These are phyloP conservation scores for Trichoderma atroviride DNA, from an alignment of 2,329 filamentous ascomycete species.

Conservation along the genomic window DNA sequence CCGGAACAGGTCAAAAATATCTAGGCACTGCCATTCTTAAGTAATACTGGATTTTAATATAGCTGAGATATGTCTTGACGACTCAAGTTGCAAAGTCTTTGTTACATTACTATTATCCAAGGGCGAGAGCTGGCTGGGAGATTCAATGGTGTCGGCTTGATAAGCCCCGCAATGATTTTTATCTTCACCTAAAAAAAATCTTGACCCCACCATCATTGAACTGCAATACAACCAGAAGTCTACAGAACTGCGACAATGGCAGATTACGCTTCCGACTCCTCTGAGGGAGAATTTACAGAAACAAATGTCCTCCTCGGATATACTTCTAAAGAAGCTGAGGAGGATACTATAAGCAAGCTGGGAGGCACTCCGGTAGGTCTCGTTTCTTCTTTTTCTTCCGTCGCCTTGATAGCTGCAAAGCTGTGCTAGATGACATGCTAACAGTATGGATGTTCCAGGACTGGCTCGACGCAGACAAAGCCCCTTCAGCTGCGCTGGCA, in stretches of 20 bases:
- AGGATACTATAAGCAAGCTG: slow-evolving; percentile 84
- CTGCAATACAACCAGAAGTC: slow-evolving; percentile 29
- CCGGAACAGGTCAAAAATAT: slow-evolving; percentile 29
- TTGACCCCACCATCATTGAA: slow-evolving; percentile 44
- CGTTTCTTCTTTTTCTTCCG: background rate
- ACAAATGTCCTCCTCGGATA: slow-evolving; percentile 92
- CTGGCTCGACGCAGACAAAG: slow-evolving; percentile 75
- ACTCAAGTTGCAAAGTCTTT: background rate
- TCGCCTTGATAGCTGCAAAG: background rate
- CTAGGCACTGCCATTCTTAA: background rate
- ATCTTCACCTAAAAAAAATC: slow-evolving; percentile 39
- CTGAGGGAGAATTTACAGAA: slow-evolving; percentile 69
- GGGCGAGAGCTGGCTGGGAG: background rate
- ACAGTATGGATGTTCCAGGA: slow-evolving; percentile 55
- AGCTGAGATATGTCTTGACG: background rate
- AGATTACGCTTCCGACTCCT: slow-evolving; percentile 85
- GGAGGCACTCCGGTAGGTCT: slow-evolving; percentile 79
- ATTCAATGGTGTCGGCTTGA: slow-evolving; percentile 2
- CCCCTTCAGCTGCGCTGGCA: slow-evolving; percentile 75
- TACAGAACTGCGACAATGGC: slow-evolving; percentile 55
- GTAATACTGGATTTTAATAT: background rate
- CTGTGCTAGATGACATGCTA: background rate
- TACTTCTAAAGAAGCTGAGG: slow-evolving; percentile 74
- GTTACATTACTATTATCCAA: background rate
- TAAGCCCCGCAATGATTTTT: slow-evolving; percentile 39